These are phyloP conservation scores for Lachancea lanzarotensis DNA, from an alignment of 805 yeast species.

Conservation along the genomic window DNA sequence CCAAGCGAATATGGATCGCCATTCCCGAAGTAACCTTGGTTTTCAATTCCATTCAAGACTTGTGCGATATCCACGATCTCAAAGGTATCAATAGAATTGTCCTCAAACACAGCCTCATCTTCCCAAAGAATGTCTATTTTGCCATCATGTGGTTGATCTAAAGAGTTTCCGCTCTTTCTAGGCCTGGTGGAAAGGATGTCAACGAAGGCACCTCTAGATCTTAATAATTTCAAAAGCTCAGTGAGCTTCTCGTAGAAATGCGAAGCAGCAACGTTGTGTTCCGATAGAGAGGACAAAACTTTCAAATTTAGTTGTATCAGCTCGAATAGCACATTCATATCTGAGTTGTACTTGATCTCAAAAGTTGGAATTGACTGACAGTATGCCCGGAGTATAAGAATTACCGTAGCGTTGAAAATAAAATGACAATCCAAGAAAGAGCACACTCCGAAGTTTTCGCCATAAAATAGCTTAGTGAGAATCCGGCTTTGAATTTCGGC, in stretches of 20 bases:
- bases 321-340: slow-evolving; percentile 10
- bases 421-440: slow-evolving; percentile 20
- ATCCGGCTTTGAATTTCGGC: slow-evolving; percentile 17
- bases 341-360: slow-evolving; percentile 4
- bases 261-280: slow-evolving; percentile 14
- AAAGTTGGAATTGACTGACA: slow-evolving; percentile 5
- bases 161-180: too few relatives aligned
- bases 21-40: too few relatives aligned
- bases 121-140: too few relatives aligned
- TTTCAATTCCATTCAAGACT: too few relatives aligned
- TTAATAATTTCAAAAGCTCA: too few relatives aligned
- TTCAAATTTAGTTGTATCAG: slow-evolving; percentile 12
- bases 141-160: too few relatives aligned
- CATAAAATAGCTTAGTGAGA: slow-evolving; percentile 13
- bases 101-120: too few relatives aligned
- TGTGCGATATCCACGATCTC: too few relatives aligned
- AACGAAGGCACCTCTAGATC: too few relatives aligned
- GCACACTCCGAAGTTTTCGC: slow-evolving; percentile 13
- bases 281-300: slow-evolving; percentile 13
- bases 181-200: too few relatives aligned
- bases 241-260: slow-evolving; percentile 8
- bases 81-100: too few relatives aligned
- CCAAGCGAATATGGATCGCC: too few relatives aligned
- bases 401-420: slow-evolving; percentile 15
- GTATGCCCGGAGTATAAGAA: slow-evolving; percentile 15